Evolutionary conservation across 371 early-diverging fungal genomes (phyloP).

Genomic region (Neoconidiobolus thromboides): DNA sequence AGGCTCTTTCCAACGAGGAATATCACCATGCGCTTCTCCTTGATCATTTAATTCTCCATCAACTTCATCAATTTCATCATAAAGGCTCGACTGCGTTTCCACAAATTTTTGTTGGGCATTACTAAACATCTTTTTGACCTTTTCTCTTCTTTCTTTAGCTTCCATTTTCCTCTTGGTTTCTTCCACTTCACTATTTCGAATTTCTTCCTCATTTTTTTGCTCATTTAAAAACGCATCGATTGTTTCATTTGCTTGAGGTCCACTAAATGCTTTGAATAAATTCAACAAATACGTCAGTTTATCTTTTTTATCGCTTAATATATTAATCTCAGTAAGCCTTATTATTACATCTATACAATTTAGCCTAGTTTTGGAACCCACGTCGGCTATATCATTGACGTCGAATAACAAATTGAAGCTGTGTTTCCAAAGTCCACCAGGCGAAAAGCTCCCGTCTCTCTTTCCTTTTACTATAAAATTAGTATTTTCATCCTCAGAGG

Average conservation of each 20-base stretch:
- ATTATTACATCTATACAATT: neutral
- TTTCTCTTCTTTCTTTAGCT: constrained; percentile 64
- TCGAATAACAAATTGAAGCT: neutral
- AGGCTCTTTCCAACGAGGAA: constrained; percentile 18
- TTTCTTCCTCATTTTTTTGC: neutral
- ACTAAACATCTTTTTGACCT: constrained; percentile 80
- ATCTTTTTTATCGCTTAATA: neutral
- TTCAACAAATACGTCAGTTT: neutral
- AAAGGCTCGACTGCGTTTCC: constrained; percentile 47
- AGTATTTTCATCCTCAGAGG: constrained; percentile 40
- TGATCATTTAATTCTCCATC: constrained; percentile 15
- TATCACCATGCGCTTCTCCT: constrained; percentile 8
- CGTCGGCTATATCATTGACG: neutral
- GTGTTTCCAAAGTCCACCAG: neutral
- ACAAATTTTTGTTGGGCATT: constrained; percentile 72
- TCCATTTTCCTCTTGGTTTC: neutral
- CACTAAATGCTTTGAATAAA: neutral
- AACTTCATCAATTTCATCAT: constrained; percentile 20
- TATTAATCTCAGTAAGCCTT: neutral
- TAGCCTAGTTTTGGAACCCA: neutral
- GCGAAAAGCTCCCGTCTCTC: neutral
- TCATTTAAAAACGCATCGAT: neutral
- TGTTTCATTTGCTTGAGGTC: neutral
- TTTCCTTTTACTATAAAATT: neutral
- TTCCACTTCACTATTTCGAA: neutral